Evolutionary conservation across 2,329 filamentous ascomycete genomes (phyloP), one percentile per base, ranked within the genome.

Genomic region (Monosporascus sp.): DNA sequence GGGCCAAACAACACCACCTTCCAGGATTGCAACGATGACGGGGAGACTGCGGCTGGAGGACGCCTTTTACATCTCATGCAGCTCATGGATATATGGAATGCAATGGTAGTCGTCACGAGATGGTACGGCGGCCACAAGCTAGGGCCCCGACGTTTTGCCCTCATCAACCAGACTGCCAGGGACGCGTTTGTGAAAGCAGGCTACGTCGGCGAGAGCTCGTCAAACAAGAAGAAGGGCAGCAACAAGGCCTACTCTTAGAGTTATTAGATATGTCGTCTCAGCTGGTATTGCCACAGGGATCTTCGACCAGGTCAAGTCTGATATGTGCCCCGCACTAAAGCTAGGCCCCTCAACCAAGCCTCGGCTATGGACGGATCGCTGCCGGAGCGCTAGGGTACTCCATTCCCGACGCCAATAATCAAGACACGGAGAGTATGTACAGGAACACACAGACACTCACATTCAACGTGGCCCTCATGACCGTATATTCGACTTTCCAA

Each of bases 1-100:
- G 82, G 81, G 0, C 78, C 75, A 53, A 74, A 72, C 58, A 74
- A 76, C 5, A 79, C 78, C 49, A 74, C 75, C 27, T 90, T 86
- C 61, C 92, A 97, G 70, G 94, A 99, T 71, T 97, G 87, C 66
- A 89, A 99, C 64, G 94, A 99, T 64, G 94, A 99, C 68, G 94
- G 94, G 2, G 94, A 99, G 77, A 89, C 89, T 25, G 94, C 94
- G 6, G 94, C 94, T 0, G 94, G 94, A 1, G 86, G 88, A 0
- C 80, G 94, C 43, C 72, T 99, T 65, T 72, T 97, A 55, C 90
- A 96, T 73, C 75, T 99, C 31, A 87, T 99, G 85, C 91, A 97
- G 74, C 73, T 96, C 56, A 97, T 97, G 89, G 89, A 92, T 65
- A 78, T 95, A 11, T 97, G 92, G 91, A 83, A 95, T 70, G 87